These are phyloP conservation scores for Diaporthe citriasiana DNA, from an alignment of 2,329 filamentous ascomycete species.

Conservation along the genomic window DNA sequence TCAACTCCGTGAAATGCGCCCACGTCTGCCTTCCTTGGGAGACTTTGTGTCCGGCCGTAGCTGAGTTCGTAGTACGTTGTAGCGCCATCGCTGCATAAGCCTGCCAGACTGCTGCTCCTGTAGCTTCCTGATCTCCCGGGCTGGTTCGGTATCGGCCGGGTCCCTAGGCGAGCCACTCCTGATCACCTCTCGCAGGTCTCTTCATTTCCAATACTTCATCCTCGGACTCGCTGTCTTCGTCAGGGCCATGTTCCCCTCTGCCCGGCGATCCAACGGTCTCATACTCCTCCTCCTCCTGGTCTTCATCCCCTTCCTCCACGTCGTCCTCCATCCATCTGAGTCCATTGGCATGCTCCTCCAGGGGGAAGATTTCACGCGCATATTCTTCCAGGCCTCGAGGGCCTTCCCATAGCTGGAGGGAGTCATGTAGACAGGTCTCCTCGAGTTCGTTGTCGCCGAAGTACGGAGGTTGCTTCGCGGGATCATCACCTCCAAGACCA, in stretches of 20 bases:
- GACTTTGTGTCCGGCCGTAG: neutral
- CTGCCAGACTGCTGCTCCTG: constrained; percentile 1
- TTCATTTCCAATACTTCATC: constrained; percentile 72
- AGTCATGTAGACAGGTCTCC: constrained; percentile 77
- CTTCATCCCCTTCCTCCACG: constrained; percentile 47
- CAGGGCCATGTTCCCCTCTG: constrained; percentile 52
- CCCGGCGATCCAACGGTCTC: constrained; percentile 36
- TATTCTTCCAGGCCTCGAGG: constrained; percentile 94
- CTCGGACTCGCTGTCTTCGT: constrained; percentile 62
- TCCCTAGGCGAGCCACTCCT: constrained; percentile 69
- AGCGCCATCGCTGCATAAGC: neutral
- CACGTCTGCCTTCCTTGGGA: neutral
- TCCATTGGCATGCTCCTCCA: constrained; percentile 95
- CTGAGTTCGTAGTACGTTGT: neutral
- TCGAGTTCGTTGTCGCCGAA: constrained; percentile 72
- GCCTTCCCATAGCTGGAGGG: constrained; percentile 90
- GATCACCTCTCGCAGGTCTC: constrained; percentile 69
- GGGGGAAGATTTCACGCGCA: constrained; percentile 90
- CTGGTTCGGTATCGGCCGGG: neutral
- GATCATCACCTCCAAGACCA: constrained; percentile 63
- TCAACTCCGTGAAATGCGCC: constrained; percentile 30
- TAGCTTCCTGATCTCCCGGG: neutral
- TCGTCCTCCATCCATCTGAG: constrained; percentile 88
- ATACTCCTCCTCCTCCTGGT: constrained; percentile 38
- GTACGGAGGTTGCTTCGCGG: constrained; percentile 72